Evolutionary conservation across 441 rosid species (phyloP).

Genomic region (Jatropha multifida): DNA sequence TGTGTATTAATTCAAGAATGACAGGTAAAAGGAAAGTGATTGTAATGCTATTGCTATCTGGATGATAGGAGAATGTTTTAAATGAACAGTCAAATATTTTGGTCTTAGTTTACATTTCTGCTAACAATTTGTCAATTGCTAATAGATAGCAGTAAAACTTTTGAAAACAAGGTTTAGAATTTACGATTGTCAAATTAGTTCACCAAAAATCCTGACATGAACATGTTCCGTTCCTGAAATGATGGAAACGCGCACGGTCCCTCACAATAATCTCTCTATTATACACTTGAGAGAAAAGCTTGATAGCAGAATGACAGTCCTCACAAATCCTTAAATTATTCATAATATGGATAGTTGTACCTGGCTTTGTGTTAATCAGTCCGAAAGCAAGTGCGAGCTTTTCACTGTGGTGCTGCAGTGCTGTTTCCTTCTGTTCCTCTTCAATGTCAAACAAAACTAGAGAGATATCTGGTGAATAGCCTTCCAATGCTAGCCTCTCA

Average conservation of each 20-base stretch:
- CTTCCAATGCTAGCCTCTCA: slow-evolving; percentile 48
- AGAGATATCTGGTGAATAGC: slow-evolving; percentile 55
- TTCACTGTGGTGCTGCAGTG: slow-evolving; percentile 52
- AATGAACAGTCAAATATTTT: no score
- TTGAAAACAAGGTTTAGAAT: neutral
- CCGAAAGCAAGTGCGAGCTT: slow-evolving; percentile 64
- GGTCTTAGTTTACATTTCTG: neutral
- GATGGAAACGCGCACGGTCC: slow-evolving; percentile 47
- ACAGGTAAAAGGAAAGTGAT: neutral
- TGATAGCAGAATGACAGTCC: slow-evolving; percentile 54
- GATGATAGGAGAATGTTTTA: no score
- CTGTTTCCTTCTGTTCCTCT: slow-evolving; percentile 58
- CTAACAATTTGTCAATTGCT: neutral
- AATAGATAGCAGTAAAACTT: neutral
- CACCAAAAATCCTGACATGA: slow-evolving; percentile 53
- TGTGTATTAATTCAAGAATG: neutral
- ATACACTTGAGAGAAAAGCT: slow-evolving; percentile 40
- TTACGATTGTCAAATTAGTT: neutral
- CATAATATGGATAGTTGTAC: slow-evolving; percentile 52
- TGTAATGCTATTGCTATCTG: no score
- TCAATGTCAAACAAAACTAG: slow-evolving; percentile 56
- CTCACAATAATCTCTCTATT: slow-evolving; percentile 41
- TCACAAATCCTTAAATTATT: slow-evolving; percentile 49
- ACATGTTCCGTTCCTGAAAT: slow-evolving; percentile 45
- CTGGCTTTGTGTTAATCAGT: slow-evolving; percentile 50